Conservation (phyloP, 169 alveolate genomes). For the Cryptosporidium bovis region DNA sequence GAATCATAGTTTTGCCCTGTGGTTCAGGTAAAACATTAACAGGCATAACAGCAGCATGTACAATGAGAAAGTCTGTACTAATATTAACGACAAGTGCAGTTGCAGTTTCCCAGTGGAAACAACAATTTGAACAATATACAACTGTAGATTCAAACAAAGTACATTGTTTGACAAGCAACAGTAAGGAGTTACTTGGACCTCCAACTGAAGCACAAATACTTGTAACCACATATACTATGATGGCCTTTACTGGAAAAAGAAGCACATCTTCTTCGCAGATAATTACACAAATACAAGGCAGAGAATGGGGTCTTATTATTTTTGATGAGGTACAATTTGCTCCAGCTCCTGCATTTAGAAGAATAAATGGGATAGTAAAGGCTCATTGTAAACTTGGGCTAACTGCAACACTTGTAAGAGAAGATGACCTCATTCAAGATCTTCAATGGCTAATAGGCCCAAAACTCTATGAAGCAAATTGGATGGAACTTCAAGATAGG, state of each 20-base stretch:
- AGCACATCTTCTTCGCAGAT: constrained; percentile 87
- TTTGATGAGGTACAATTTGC: constrained; percentile 99
- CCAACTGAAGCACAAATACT: constrained; percentile 92
- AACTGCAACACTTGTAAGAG: constrained; percentile 99
- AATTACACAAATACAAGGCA: constrained; percentile 86
- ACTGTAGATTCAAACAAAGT: constrained; percentile 89
- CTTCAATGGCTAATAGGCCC: constrained; percentile 99
- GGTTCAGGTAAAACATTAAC: constrained; percentile 99
- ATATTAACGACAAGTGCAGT: constrained; percentile 91
- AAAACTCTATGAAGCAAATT: constrained; percentile 99
- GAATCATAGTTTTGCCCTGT: constrained; percentile 98
- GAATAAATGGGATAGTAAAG: constrained; percentile 87
- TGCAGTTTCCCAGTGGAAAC: constrained; percentile 93
- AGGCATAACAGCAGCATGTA: constrained; percentile 98
- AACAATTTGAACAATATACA: constrained; percentile 89
- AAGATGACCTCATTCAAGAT: constrained; percentile 96
- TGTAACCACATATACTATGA: constrained; percentile 96
- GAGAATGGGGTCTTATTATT: constrained; percentile 98
- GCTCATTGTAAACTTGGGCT: constrained; percentile 97
- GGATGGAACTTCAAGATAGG: constrained; percentile 96
- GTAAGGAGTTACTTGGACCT: constrained; percentile 88
- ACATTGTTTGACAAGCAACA: constrained; percentile 94
- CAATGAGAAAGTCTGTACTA: constrained; percentile 93
- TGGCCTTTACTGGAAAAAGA: constrained; percentile 92
- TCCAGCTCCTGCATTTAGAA: constrained; percentile 97